Evolutionary conservation across 2,329 filamentous ascomycete species (phyloP), one percentile per base, ranked within the genome.

Genomic region (Fusarium secorum): DNA sequence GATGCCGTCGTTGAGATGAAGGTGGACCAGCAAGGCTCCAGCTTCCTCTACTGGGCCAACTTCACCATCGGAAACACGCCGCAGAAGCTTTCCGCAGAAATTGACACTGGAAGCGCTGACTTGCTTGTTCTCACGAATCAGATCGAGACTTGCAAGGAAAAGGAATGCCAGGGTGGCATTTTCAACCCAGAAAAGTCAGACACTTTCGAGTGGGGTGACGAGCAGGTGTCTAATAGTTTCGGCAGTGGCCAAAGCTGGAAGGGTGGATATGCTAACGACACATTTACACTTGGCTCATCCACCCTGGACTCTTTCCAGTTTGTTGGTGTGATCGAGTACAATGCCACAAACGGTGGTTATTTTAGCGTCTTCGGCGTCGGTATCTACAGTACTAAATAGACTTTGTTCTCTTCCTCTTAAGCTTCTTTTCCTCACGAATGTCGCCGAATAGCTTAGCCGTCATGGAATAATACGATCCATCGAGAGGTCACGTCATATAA

Each of bases 341-440:
- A n/a, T n/a, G 20, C 20, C 20, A 38, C 36, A 0, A n/a, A 20
- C 7, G 13, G 20, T 38, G 13, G 20, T 8, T 8, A 15, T 14
- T 15, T 38, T 5, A n/a, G 36, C 11, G 11, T 38, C 36, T 56
- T 56, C 3, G 22, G 39, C 11, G 28, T 56, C 8, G 32, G 53
- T 10, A 24, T 45, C 26, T 18, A n/a, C 7, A n/a, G 15, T 26
- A 9, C 15, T 1, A 7, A 45, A 11, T n/a, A 28, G 9, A 15
- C 4, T 45, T 11, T 28, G 4, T 15, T 28, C 1, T n/a, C 18
- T 6, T 11, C 8, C 20, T 24, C 3, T n/a, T 28, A 3, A 5
- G 5, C 6, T 28, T 3, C n/a, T n/a, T 14, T 28, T 8, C 2
- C 5, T 28, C 4, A 15, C 7, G 1, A n/a, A n/a, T 15, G 3